phyloP scores from a whole-genome alignment of 2,329 filamentous ascomycete genomes.

The Fusarium beomiforme region DNA sequence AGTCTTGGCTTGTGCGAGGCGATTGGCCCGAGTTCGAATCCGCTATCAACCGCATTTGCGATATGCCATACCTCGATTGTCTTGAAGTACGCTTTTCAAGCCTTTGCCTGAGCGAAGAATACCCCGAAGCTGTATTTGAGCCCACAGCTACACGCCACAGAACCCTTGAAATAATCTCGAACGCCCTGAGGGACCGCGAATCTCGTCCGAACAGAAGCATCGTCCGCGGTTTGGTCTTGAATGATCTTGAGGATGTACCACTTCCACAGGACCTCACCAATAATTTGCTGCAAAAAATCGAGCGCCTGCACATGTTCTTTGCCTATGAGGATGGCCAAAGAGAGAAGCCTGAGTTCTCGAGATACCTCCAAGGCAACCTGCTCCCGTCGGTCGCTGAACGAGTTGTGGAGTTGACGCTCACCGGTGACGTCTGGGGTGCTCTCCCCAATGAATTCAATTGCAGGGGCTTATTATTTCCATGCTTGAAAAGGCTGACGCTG shows the following conservation, averaged over 20 bases:
- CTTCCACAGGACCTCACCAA: constrained; percentile 11
- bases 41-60: not conserved
- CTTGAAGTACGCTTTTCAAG: not conserved
- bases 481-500: constrained; percentile 29
- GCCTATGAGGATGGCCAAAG: not conserved
- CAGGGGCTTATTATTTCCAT: constrained; percentile 28
- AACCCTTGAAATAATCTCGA: not conserved
- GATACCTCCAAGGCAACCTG: constrained; percentile 26
- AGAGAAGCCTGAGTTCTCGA: constrained; percentile 32
- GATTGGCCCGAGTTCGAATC: not conserved
- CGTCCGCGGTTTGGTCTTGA: constrained; percentile 27
- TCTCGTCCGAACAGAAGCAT: not conserved
- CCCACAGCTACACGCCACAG: not conserved
- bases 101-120: not conserved
- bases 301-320: constrained; percentile 24
- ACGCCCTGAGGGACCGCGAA: not conserved
- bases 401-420: constrained; percentile 35
- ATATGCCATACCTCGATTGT: not conserved
- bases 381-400: constrained; percentile 23
- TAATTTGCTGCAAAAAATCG: constrained; percentile 17
- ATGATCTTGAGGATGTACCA: constrained; percentile 33
- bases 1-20: not conserved
- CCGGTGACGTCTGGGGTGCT: constrained; percentile 29
- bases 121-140: not conserved
- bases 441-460: constrained; percentile 36